Evolutionary conservation across 768 basidiomycete species (phyloP), one percentile per base, ranked within the genome.

Genomic region (Infundibulicybe gibba): DNA sequence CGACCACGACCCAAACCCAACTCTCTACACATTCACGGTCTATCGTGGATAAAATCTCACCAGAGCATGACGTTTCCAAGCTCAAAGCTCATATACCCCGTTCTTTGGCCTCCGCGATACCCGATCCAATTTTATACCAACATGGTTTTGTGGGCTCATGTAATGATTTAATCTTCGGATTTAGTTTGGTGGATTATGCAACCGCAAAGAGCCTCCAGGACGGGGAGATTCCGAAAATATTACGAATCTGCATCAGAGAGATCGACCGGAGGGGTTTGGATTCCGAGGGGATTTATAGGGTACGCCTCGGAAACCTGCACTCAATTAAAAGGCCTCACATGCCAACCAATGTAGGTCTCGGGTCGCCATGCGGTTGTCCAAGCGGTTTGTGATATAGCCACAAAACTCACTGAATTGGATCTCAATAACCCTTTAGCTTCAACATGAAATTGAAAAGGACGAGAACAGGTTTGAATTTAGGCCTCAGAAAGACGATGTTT

Each of bases 141-240:
- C 84, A 89, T 59, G 85, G 79, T 47, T 72, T 76, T 50, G 87
- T 95, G 19, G 94, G 94, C 19, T 82, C 84, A 60, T 97, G 93
- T 59, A 80, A 77, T 44, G 92, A 94, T 63, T 66, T 97, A 19
- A 88, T 94, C 31, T 97, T 95, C 59, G 94, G 93, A 17, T 83
- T 94, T 53, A 85, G 80, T 54, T 67, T 97, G 48, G 83, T 87
- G 34, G 93, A 94, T 59, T 95, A 97, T 58, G 90, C 93, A 13
- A 91, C 86, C 33, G 77, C 89, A 8, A 80, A 91, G 51, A 80
- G 79, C 37, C 67, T 90, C 14, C 70, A 66, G 14, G 90, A 94
- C 50, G 81, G 80, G 10, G 80, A 85, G 8, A 71, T 88, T 30
- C 94, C 94, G 0, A 87, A 82, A 63, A 87, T 94, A 43, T 69